phyloP scores from a whole-genome alignment of 163 green algal species.

The Chlamydomonas reinhardtii region DNA sequence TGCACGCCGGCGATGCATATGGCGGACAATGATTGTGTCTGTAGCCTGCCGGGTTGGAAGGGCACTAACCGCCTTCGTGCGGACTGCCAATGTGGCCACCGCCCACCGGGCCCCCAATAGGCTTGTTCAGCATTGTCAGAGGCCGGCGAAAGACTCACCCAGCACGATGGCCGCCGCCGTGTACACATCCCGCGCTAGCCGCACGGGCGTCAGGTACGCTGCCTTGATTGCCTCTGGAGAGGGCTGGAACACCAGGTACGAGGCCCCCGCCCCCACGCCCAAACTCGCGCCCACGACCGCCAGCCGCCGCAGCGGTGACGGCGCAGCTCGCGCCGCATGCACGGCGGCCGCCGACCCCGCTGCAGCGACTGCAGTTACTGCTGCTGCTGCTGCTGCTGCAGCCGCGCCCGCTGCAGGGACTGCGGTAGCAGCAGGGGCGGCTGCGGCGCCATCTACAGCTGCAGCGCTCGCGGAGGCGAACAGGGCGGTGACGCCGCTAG shows the following conservation, averaged over 20 bases:
- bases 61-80: too few relatives aligned
- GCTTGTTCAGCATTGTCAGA: too few relatives aligned
- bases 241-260: slow-evolving; percentile 20
- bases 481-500: too few relatives aligned
- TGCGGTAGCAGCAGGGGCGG: background rate
- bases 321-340: too few relatives aligned
- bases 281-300: background rate
- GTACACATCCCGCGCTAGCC: slow-evolving; percentile 68
- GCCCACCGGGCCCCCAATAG: too few relatives aligned
- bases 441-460: too few relatives aligned
- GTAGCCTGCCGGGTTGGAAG: too few relatives aligned
- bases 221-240: slow-evolving; percentile 41
- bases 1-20: too few relatives aligned
- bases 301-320: background rate
- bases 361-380: too few relatives aligned
- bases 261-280: background rate
- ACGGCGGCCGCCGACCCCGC: too few relatives aligned
- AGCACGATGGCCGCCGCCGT: slow-evolving; percentile 66
- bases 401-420: background rate
- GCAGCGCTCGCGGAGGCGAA: background rate
- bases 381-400: background rate
- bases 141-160: slow-evolving; percentile 49
- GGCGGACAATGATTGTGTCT: too few relatives aligned
- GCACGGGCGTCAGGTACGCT: slow-evolving; percentile 67
- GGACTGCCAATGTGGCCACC: too few relatives aligned